Base-by-base conservation (phyloP, 2,329 filamentous ascomycete genomes). In the Spiromastix sp. region DNA sequence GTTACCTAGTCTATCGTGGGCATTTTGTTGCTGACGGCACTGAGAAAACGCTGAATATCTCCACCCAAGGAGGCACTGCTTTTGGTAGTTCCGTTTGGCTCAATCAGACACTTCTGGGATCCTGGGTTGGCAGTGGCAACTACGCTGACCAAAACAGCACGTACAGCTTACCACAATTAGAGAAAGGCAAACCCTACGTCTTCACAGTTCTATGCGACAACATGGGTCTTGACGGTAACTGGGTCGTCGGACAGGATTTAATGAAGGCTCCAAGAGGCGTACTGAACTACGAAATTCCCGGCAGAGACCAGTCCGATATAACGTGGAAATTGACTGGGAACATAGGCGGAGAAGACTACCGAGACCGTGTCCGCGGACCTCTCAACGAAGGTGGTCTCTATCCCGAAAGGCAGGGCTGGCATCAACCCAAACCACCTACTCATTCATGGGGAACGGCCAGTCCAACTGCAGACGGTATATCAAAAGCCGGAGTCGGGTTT, bases 171-270 rank as follows among this genome's bases (percentile, higher is more conserved):
- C 66, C 75, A 0, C 58, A 61, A 5, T 61, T 83, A 3, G 47
- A 50, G 0, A 50, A 63, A 0, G 75, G 72, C 3, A 61, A 66
- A 16, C 46, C 55, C 0, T 77, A 83, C 49, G 66, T 79, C 8
- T 52, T 87, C 43, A 86, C 81, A 0, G 63, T 86, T 1, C 56
- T 85, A 0, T 63, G 87, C 10, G 83, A 87, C 54, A 79, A 79
- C 54, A 83, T 78, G 60, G 81, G 82, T 0, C 63, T 84, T 1
- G 71, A 85, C 40, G 74, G 81, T 45, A 75, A 81, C 54, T 75
- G 71, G 64, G 61, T 61, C 2, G 70, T 77, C 1, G 77, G 77
- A 1, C 47, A 51, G 2, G 75, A 80, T 17, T 52, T 60, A 6
- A 80, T 79, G 67, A 73, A 75, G 53, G 59, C 60, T 19, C 73